phyloP scores from a whole-genome alignment of 139 green algal species.

The Zygnema cylindricum region DNA sequence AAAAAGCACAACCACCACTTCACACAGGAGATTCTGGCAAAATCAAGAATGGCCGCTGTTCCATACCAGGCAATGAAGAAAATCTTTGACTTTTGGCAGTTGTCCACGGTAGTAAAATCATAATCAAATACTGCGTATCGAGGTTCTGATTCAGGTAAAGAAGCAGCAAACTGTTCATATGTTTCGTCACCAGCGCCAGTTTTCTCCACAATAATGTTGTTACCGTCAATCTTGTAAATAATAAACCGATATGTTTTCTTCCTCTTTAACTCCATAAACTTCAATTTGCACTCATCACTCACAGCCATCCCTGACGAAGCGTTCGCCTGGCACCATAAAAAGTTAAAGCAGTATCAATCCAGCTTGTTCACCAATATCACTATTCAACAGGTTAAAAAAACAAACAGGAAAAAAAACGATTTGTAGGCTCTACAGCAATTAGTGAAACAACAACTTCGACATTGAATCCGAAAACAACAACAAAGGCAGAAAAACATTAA shows the following conservation, averaged over 20 bases:
- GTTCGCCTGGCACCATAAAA: slow-evolving; percentile 55
- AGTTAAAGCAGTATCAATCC: too few species aligned
- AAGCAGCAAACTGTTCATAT: slow-evolving; percentile 44
- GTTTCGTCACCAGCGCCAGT: slow-evolving; percentile 5
- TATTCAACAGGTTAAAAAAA: too few species aligned
- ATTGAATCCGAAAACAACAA: too few species aligned
- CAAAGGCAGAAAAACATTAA: too few species aligned
- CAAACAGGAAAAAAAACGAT: too few species aligned
- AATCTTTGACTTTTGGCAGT: slow-evolving; percentile 62
- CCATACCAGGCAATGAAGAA: slow-evolving; percentile 61
- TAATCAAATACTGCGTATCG: slow-evolving; percentile 59
- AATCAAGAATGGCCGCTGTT: too few species aligned
- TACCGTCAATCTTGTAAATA: slow-evolving; percentile 59
- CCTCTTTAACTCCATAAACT: slow-evolving; percentile 52
- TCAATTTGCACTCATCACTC: slow-evolving; percentile 40
- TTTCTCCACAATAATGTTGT: slow-evolving; percentile 48
- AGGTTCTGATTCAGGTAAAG: slow-evolving; percentile 50
- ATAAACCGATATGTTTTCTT: slow-evolving; percentile 58
- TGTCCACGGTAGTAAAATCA: slow-evolving; percentile 55
- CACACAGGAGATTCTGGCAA: too few species aligned
- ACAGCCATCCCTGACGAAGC: slow-evolving; percentile 51
- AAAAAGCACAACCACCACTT: too few species aligned
- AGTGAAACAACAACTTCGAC: too few species aligned
- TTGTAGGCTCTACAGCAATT: too few species aligned
- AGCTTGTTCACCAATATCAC: too few species aligned